A percentile compares a stretch with the other conserved stretches of the same genome.
phyloP scores from a whole-genome alignment of 371 early-diverging fungal genomes.

The Mucor circinelloides region DNA sequence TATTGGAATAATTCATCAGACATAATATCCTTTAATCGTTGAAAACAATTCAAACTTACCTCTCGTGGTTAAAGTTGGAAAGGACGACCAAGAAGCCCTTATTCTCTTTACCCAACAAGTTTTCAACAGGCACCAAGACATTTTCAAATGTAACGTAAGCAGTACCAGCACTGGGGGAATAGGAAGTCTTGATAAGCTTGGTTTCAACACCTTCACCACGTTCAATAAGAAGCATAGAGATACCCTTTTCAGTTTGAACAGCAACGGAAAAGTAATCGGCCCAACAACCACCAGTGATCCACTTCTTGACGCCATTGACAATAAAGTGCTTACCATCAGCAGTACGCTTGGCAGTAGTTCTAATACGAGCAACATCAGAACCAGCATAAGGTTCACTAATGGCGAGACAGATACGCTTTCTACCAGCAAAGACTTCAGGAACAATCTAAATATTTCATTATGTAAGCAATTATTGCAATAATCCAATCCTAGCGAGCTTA shows the following conservation, averaged over 20 bases:
- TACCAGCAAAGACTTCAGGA: slow-evolving; percentile 69
- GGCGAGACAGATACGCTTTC: slow-evolving; percentile 78
- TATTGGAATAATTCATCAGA: background rate
- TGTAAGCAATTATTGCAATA: background rate
- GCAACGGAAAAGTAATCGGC: slow-evolving; percentile 74
- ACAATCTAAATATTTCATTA: slow-evolving; percentile 50
- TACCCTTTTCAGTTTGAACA: slow-evolving; percentile 70
- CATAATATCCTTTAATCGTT: background rate
- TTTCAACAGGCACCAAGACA: slow-evolving; percentile 68
- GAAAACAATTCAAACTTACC: background rate
- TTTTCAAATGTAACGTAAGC: slow-evolving; percentile 60
- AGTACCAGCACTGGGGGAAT: slow-evolving; percentile 63
- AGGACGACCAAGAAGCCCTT: slow-evolving; percentile 66
- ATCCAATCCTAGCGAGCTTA: background rate
- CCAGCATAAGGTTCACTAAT: slow-evolving; percentile 71
- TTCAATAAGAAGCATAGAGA: slow-evolving; percentile 71
- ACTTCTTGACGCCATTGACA: slow-evolving; percentile 69
- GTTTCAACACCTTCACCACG: slow-evolving; percentile 71
- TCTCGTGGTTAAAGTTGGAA: slow-evolving; percentile 62
- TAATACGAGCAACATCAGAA: slow-evolving; percentile 81
- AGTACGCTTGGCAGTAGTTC: slow-evolving; percentile 71
- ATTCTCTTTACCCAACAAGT: slow-evolving; percentile 71
- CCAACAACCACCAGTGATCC: slow-evolving; percentile 81
- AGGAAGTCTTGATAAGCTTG: slow-evolving; percentile 67
- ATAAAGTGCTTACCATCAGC: slow-evolving; percentile 70